Evolutionary conservation across 176 grass and related monocot genomes (phyloP).

Genomic region (Chloris gayana): DNA sequence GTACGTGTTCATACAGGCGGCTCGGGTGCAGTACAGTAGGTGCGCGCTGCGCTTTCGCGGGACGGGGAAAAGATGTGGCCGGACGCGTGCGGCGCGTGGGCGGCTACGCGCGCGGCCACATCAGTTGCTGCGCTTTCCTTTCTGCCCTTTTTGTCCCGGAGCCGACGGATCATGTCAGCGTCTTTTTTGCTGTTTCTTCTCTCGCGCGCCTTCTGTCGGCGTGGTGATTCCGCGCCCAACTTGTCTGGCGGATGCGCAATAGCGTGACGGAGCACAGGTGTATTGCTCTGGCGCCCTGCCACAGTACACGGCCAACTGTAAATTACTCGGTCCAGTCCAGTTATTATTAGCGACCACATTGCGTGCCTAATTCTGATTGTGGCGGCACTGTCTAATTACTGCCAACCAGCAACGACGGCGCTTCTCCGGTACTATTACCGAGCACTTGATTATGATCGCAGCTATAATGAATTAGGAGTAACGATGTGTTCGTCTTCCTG

Average conservation of each 20-base stretch:
- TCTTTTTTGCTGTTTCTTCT: too few species aligned
- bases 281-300: background rate
- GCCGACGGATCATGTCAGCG: constrained; percentile 12
- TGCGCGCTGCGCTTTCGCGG: constrained; percentile 32
- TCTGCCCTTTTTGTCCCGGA: constrained; percentile 3
- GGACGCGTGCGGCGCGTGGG: constrained; percentile 28
- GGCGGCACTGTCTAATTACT: background rate
- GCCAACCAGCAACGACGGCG: background rate
- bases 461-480: background rate
- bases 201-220: background rate
- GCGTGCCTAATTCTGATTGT: background rate
- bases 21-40: background rate
- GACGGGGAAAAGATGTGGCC: constrained; percentile 20
- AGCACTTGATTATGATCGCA: background rate
- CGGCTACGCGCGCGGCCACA: constrained; percentile 30
- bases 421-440: background rate
- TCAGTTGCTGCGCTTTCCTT: background rate
- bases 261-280: constrained; percentile 1
- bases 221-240: constrained; percentile 25
- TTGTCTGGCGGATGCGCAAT: constrained; percentile 13
- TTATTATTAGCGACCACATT: background rate
- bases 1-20: background rate
- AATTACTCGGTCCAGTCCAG: constrained; percentile 15
- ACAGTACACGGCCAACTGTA: background rate
- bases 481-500: background rate